phyloP scores from a whole-genome alignment of 192 early-diverging fungal genomes.

The Coemansia sp. region DNA sequence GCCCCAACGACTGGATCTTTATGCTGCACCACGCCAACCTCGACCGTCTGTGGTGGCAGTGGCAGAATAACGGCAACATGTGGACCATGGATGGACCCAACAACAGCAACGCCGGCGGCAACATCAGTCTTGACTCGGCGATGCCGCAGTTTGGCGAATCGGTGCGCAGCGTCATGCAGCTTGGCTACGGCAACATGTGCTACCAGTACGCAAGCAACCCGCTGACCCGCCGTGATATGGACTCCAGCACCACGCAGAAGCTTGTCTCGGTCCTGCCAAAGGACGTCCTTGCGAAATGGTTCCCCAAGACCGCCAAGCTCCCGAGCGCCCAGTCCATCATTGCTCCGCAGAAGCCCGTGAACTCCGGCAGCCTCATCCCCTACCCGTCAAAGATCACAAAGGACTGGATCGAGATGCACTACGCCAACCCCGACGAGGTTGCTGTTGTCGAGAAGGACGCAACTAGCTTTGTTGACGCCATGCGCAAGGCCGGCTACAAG shows the following conservation, averaged over 20 bases:
- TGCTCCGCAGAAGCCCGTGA: background rate
- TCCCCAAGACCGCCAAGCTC: conserved; percentile 40
- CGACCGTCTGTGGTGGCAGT: conserved; percentile 57
- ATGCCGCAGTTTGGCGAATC: conserved; percentile 45
- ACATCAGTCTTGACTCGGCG: conserved; percentile 26
- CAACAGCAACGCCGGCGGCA: conserved; percentile 16
- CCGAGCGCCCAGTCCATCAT: background rate
- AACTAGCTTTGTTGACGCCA: conserved; percentile 36
- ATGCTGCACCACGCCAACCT: conserved; percentile 57
- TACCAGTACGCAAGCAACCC: conserved; percentile 52
- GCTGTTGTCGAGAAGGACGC: conserved; percentile 24
- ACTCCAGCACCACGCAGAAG: conserved; percentile 9
- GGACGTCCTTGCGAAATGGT: conserved; percentile 32
- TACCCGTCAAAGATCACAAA: conserved; percentile 33
- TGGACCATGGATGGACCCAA: conserved; percentile 52
- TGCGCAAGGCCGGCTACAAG: conserved; percentile 50
- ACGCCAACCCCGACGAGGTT: conserved; percentile 24
- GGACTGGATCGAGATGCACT: conserved; percentile 46
- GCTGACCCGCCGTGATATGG: conserved; percentile 29
- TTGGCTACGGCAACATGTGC: conserved; percentile 57
- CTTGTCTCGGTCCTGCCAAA: conserved; percentile 26
- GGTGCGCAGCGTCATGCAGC: conserved; percentile 51
- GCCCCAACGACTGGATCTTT: conserved; percentile 58
- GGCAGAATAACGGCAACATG: conserved; percentile 43
- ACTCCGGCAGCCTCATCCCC: conserved; percentile 29